phyloP scores from a whole-genome alignment of 1,284 basidiomycete species.

The Cryptococcus maquisensis region DNA sequence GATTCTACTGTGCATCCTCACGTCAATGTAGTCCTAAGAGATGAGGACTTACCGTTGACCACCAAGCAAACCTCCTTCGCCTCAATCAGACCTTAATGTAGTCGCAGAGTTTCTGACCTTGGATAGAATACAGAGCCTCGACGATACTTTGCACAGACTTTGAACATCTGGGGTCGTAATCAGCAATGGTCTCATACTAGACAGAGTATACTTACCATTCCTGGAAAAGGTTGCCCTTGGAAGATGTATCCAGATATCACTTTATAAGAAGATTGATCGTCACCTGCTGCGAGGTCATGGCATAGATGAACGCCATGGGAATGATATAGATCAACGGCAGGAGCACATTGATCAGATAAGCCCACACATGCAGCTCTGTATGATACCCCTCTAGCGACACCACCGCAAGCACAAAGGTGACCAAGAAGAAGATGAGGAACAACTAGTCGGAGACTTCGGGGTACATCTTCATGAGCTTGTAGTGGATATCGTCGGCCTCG shows the following conservation, averaged over 20 bases:
- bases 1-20: conserved; percentile 54
- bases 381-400: conserved; percentile 77
- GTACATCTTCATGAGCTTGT: conserved; percentile 91
- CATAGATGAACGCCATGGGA: conserved; percentile 86
- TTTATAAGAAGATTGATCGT: conserved; percentile 84
- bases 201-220: conserved; percentile 62
- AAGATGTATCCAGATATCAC: conserved; percentile 84
- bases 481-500: conserved; percentile 91
- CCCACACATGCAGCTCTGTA: conserved; percentile 82
- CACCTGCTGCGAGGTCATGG: conserved; percentile 76
- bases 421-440: conserved; percentile 65
- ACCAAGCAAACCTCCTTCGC: conserved; percentile 78
- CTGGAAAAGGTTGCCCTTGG: conserved; percentile 78
- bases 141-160: conserved; percentile 73
- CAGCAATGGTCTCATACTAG: conserved; percentile 27
- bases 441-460: conserved; percentile 95
- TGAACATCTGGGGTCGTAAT: conserved; percentile 62
- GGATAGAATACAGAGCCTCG: conserved; percentile 72
- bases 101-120: conserved; percentile 92
- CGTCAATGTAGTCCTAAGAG: background rate
- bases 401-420: conserved; percentile 70
- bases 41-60: conserved; percentile 72
- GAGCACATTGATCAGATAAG: conserved; percentile 65
- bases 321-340: conserved; percentile 79
- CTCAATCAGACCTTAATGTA: conserved; percentile 90